A percentile compares a stretch with the other conserved stretches of the same genome.
Conservation (phyloP, 2,329 filamentous ascomycete species). For the Lojkania enalia region DNA sequence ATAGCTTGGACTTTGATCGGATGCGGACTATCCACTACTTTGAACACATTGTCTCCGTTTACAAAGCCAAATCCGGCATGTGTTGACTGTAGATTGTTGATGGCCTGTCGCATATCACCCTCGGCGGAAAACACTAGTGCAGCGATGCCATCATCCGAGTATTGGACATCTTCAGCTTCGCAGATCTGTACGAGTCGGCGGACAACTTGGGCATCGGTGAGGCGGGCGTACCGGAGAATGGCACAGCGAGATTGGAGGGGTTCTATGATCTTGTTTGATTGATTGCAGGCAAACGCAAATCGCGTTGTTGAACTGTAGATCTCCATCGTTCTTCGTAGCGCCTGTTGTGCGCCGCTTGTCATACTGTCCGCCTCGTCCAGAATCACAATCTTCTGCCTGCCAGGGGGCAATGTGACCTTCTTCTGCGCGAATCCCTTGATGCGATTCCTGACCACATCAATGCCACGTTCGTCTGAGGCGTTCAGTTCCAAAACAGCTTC, state of each 20-base stretch:
- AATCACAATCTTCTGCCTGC: slow-evolving; percentile 94
- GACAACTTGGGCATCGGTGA: slow-evolving; percentile 91
- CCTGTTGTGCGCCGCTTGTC: slow-evolving; percentile 96
- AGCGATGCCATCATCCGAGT: slow-evolving; percentile 89
- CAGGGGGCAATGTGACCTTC: slow-evolving; percentile 90
- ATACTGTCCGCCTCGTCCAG: slow-evolving; percentile 96
- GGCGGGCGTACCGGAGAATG: slow-evolving; percentile 87
- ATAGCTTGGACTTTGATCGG: slow-evolving; percentile 98
- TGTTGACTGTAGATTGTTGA: slow-evolving; percentile 97
- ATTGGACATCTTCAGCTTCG: slow-evolving; percentile 85
- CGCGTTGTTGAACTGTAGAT: slow-evolving; percentile 96
- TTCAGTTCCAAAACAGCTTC: slow-evolving; percentile 97
- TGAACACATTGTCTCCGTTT: slow-evolving; percentile 97
- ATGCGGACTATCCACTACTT: slow-evolving; percentile 94
- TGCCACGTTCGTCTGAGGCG: slow-evolving; percentile 93
- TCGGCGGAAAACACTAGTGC: slow-evolving; percentile 97
- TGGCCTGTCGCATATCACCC: slow-evolving; percentile 97
- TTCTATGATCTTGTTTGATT: slow-evolving; percentile 99
- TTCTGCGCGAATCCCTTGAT: slow-evolving; percentile 99
- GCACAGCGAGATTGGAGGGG: slow-evolving; percentile 96
- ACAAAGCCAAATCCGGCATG: slow-evolving; percentile 93
- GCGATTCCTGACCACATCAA: slow-evolving; percentile 93
- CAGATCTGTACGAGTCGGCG: slow-evolving; percentile 90
- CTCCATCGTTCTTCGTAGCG: slow-evolving; percentile 94
- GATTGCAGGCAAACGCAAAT: slow-evolving; percentile 98